A percentile compares a stretch with the other conserved stretches of the same genome.
Conservation (phyloP, 2,329 filamentous ascomycete genomes). For the Orbilia quercus region DNA sequence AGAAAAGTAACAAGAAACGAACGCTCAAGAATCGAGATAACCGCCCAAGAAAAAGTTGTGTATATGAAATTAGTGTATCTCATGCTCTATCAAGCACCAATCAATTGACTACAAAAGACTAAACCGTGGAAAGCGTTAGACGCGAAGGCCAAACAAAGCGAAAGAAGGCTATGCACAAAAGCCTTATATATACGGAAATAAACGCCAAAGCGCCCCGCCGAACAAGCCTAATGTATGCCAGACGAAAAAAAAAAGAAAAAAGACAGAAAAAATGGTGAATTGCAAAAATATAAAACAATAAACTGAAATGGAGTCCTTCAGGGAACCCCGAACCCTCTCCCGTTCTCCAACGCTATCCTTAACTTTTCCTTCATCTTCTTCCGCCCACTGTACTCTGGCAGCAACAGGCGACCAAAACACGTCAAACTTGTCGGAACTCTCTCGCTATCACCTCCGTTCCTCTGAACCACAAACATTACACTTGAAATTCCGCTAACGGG, state of each 20-base stretch:
- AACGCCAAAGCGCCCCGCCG: not conserved
- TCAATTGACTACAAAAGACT: not conserved
- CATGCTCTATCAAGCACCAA: conserved; percentile 9
- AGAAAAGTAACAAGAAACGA: not conserved
- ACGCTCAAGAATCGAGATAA: not conserved
- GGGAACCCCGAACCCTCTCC: conserved; percentile 87
- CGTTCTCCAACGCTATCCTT: conserved; percentile 86
- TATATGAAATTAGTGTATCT: not conserved
- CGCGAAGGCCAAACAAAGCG: no score
- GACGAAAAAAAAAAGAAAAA: not conserved
- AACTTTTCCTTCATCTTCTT: conserved; percentile 79
- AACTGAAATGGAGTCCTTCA: conserved; percentile 62
- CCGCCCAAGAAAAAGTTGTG: conserved; percentile 1
- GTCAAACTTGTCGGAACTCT: conserved; percentile 86
- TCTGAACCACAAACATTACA: conserved; percentile 84
- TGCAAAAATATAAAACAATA: not conserved
- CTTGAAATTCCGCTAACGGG: conserved; percentile 86
- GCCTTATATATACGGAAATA: conserved; percentile 4
- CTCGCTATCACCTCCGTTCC: conserved; percentile 72
- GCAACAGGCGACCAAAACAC: conserved; percentile 86
- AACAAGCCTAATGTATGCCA: conserved; percentile 1
- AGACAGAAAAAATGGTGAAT: conserved; percentile 6
- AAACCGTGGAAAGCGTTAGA: not conserved
- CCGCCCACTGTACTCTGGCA: conserved; percentile 80
- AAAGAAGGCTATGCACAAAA: no score